phyloP scores from a whole-genome alignment of 1,139 yeast species.

The Yamadazyma mexicana region DNA sequence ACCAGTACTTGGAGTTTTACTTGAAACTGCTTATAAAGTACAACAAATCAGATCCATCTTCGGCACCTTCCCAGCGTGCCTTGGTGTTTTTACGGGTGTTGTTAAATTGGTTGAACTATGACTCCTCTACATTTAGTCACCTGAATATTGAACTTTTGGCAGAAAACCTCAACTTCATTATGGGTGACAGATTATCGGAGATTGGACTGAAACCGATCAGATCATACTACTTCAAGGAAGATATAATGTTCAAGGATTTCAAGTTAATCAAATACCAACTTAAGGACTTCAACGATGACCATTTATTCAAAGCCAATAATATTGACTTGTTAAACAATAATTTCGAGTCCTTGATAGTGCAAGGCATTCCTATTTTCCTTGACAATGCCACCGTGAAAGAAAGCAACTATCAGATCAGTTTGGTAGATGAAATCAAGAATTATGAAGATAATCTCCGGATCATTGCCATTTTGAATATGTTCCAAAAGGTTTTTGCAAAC shows the following conservation, averaged over 20 bases:
- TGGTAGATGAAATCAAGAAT: slow-evolving; percentile 5
- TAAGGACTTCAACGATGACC: slow-evolving; percentile 60
- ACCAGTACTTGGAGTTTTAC: slow-evolving; percentile 32
- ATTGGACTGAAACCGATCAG: slow-evolving; percentile 34
- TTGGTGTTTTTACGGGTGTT: slow-evolving; percentile 8
- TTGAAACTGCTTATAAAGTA: slow-evolving; percentile 5
- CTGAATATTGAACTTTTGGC: slow-evolving; percentile 2
- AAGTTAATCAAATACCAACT: slow-evolving; percentile 52
- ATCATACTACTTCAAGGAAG: slow-evolving; percentile 60
- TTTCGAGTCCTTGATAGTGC: slow-evolving; percentile 18
- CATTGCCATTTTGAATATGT: slow-evolving; percentile 8
- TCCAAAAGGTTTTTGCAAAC: slow-evolving; percentile 4
- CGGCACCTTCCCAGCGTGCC: background rate
- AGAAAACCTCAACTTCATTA: slow-evolving; percentile 1
- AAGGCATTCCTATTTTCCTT: slow-evolving; percentile 29
- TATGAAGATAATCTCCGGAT: slow-evolving; percentile 10
- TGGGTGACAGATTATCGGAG: background rate
- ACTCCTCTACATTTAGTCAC: background rate
- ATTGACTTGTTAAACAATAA: slow-evolving; percentile 36
- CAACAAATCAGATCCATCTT: background rate
- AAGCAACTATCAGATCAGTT: slow-evolving; percentile 1
- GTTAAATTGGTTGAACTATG: slow-evolving; percentile 6
- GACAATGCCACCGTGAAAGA: slow-evolving; percentile 17
- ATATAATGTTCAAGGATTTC: slow-evolving; percentile 61
- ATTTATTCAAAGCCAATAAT: slow-evolving; percentile 32